These are phyloP conservation scores for Sequoiadendron giganteum DNA, from an alignment of 75 land plant species.

Conservation along the genomic window DNA sequence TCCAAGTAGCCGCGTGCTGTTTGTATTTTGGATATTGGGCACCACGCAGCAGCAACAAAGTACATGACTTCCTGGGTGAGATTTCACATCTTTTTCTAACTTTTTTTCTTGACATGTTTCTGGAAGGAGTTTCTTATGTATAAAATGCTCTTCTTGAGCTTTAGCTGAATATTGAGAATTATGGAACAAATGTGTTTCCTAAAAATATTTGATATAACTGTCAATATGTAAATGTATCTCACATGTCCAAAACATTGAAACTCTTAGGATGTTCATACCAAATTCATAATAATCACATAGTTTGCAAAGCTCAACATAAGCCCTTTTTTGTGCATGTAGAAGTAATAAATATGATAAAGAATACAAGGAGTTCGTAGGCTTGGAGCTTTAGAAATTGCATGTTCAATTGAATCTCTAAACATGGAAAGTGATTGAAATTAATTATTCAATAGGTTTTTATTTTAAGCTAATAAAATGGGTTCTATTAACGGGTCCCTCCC, in stretches of 20 bases:
- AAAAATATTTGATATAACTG: neutral
- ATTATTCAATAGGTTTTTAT: no score
- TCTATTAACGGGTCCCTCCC: no score
- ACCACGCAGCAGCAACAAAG: constrained; percentile 90
- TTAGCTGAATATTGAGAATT: neutral
- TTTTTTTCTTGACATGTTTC: neutral
- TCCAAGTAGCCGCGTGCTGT: constrained; percentile 60
- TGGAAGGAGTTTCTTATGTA: neutral
- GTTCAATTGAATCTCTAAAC: no score
- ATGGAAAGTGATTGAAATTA: no score
- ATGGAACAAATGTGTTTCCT: neutral
- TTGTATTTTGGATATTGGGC: constrained; percentile 55
- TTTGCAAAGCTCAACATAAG: no score
- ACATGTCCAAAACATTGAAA: neutral
- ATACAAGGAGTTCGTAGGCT: no score
- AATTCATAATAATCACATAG: no score
- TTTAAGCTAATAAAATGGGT: no score
- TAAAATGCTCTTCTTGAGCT: neutral
- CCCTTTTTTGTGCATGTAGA: no score
- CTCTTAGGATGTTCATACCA: neutral
- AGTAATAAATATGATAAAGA: no score
- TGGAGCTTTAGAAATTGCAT: no score
- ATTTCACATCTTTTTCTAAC: neutral
- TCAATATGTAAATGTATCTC: neutral
- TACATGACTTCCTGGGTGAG: constrained; percentile 95